A percentile compares a stretch with the other conserved stretches of the same genome.
phyloP scores from a whole-genome alignment of 225 moss, liverwort and hornwort genomes.

The Thuidium tamariscinum region DNA sequence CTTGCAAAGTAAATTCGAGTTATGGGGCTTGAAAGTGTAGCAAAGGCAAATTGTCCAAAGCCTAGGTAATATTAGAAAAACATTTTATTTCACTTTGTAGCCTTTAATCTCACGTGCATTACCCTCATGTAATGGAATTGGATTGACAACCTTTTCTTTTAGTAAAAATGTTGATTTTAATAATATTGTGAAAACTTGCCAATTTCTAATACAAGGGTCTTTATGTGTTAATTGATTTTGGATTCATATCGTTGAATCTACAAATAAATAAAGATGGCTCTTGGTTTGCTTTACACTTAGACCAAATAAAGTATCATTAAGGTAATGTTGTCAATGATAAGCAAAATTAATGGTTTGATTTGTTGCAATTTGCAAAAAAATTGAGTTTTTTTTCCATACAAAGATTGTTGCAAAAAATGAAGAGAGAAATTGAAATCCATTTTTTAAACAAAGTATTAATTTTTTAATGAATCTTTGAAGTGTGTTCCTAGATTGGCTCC shows the following conservation, averaged over 20 bases:
- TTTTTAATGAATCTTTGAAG: too few relatives aligned
- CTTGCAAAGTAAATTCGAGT: background rate
- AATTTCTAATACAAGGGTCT: rapidly evolving
- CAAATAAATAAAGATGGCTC: background rate
- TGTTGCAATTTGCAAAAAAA: too few relatives aligned
- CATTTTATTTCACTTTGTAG: rapidly evolving
- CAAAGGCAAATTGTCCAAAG: background rate
- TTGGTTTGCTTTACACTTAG: background rate
- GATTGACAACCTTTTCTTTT: too few relatives aligned
- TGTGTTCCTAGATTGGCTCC: too few relatives aligned
- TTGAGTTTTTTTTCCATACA: too few relatives aligned
- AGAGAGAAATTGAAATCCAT: too few relatives aligned
- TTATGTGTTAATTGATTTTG: too few relatives aligned
- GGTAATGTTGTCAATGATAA: too few relatives aligned
- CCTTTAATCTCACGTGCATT: background rate
- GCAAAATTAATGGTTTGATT: too few relatives aligned
- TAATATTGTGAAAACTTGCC: rapidly evolving
- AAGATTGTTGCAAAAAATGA: too few relatives aligned
- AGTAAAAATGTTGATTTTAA: background rate
- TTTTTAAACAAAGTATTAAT: too few relatives aligned
- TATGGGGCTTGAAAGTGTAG: rapidly evolving
- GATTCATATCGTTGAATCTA: background rate
- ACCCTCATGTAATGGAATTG: too few relatives aligned
- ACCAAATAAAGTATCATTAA: background rate
- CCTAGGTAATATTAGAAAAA: rapidly evolving